These are phyloP conservation scores for Pichia sp. DNA, from an alignment of 1,139 yeast species.

Conservation along the genomic window DNA sequence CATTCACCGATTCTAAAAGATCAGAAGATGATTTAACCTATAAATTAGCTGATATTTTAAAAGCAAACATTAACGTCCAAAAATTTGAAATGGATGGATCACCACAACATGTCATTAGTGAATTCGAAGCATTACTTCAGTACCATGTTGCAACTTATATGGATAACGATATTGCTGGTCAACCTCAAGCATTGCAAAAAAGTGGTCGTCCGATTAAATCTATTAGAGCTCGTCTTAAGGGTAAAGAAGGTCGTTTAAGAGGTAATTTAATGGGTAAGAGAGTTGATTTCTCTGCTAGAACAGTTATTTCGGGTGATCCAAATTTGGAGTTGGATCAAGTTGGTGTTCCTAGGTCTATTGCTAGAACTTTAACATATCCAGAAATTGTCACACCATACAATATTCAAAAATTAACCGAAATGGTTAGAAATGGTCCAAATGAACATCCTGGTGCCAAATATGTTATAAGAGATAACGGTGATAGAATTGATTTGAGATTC, in stretches of 20 bases:
- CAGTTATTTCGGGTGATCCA: conserved; percentile 99
- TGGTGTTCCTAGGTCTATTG: conserved; percentile 96
- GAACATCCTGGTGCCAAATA: conserved; percentile 99
- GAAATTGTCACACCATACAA: conserved; percentile 97
- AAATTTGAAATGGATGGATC: conserved; percentile 97
- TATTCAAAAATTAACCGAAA: conserved; percentile 84
- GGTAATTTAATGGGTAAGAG: conserved; percentile 99
- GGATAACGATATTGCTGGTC: conserved; percentile 99
- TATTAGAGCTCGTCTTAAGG: conserved; percentile 96
- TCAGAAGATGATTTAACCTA: conserved; percentile 99
- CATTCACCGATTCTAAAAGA: conserved; percentile 96
- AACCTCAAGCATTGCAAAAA: conserved; percentile 97
- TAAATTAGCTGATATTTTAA: conserved; percentile 91
- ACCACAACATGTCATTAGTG: conserved; percentile 96
- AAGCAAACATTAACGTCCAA: conserved; percentile 94
- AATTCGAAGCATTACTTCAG: conserved; percentile 90
- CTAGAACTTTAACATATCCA: conserved; percentile 91
- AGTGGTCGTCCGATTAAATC: conserved; percentile 98
- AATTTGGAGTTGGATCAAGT: conserved; percentile 95
- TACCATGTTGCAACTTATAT: conserved; percentile 99
- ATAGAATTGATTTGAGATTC: conserved; percentile 92
- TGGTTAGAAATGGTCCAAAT: conserved; percentile 95
- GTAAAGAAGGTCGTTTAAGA: conserved; percentile 97
- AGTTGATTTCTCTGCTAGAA: conserved; percentile 98
- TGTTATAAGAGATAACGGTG: conserved; percentile 96